Evolutionary conservation across 2,329 filamentous ascomycete genomes (phyloP).

Genomic region (Cladophialophora chaetospira): DNA sequence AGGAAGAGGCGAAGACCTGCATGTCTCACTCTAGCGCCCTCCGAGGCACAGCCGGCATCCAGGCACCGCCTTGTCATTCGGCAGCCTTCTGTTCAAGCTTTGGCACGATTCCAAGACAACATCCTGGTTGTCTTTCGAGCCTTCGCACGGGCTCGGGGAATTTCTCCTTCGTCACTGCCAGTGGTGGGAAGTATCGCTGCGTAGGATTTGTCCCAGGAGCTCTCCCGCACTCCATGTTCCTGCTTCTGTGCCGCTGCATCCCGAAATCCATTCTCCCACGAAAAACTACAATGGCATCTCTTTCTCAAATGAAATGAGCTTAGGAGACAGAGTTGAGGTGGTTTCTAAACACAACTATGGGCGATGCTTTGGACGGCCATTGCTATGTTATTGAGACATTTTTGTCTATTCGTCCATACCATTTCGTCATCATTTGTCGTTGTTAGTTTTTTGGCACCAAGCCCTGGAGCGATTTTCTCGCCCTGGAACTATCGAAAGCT

Average conservation of each 20-base stretch:
- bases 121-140: background rate
- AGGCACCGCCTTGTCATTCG: background rate
- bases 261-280: background rate
- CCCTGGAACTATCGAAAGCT: background rate
- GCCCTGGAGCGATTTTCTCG: background rate
- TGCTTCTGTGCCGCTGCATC: background rate
- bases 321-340: no score
- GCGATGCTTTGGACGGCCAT: no score
- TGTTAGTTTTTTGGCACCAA: background rate
- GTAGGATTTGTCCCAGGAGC: background rate
- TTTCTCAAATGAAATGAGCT: no score
- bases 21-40: constrained; percentile 1
- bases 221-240: background rate
- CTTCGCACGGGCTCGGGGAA: background rate
- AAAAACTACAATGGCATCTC: no score
- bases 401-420: no score
- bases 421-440: no score
- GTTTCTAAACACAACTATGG: no score
- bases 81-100: background rate
- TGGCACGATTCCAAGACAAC: background rate
- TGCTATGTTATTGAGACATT: no score
- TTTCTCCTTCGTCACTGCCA: background rate
- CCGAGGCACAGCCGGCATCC: background rate
- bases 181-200: background rate
- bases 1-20: background rate